Base-by-base conservation (phyloP, 2,329 filamentous ascomycete species). In the Epichloe amarillans region DNA sequence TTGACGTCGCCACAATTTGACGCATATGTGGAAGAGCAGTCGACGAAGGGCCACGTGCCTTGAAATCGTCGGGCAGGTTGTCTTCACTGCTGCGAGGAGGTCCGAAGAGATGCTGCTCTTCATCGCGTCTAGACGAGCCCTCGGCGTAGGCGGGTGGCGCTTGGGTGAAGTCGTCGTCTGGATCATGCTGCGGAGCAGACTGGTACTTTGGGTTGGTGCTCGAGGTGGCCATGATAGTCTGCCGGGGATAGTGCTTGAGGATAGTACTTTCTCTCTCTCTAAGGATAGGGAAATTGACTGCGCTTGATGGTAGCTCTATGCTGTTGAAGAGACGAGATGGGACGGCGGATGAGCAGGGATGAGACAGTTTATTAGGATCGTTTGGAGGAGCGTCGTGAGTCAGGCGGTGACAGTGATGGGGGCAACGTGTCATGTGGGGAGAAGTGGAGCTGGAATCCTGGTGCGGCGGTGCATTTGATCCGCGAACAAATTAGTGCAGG, bases 51-150 rank as follows among this genome's bases (percentile, higher is more conserved):
- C 19, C 23, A 46, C 58, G 4, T 59, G 87, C 84, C 78, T 96
- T 97, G 81, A 97, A 97, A 69, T 97, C 91, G 72, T 97, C 91
- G 1, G 91, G 91, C 43, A 97, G 66, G 63, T 96, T 94, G 70
- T 96, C 91, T 64, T 90, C 82, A 68, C 90, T 90, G 64, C 76
- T 78, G 60, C 90, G 82, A 48, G 88, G 82, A 43, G 76, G 80
- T 46, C 81, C 84, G 54, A 77, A 77, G 52, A 86, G 78, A 40
- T 86, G 74, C 21, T 77, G 71, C 12, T 70, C 69, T 54, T 72
- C 67, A 55, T 77, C 74, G 60, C 75, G 74, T 53, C 76, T 69
- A 26, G 78, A 72, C 38, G 80, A 76, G 54, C 79, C 76, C 50
- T 62, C 62, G 47, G 62, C 62, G 72, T 96, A 96, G 54, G 86